Evolutionary conservation across 306 rosid species (phyloP), one percentile per base, ranked within the genome.

Genomic region (Datisca glomerata): DNA sequence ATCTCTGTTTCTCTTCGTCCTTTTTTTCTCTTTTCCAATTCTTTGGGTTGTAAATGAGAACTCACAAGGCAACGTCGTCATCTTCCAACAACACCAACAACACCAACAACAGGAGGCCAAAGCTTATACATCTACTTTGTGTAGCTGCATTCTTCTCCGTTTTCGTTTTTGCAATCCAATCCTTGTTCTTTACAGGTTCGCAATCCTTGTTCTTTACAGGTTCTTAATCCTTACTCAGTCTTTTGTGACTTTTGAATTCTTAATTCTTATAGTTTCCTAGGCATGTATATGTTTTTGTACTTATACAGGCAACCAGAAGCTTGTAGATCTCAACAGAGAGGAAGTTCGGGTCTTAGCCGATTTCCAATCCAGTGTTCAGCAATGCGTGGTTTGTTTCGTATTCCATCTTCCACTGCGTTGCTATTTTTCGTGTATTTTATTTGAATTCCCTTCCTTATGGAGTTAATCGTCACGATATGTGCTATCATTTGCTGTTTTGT

Each of bases 341-440:
- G 38, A 71, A 19, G 48, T 74, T 57, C 74, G 60, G 31, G 17
- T 43, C 16, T 55, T 89, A 43, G 68, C 74, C 7, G 66, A 68
- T 7, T 89, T 89, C 40, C 95, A 77, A 60, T 74, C 95, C 52
- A 58, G 43, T 23, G 70, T 89, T 41, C 74, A 77, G 67, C 98
- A 83, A 61, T 89, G 98, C 69, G 95, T 84, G 81, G 98, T 89
- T 46, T 43, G 74, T 47, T 9, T 29, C 10, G 6, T 1, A 25
- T 28, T 25, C 14, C 4, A 12, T 32, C 27, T 36, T 22, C 14
- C 18, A 4, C 6, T 41, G n/a, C n/a, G 0, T 48, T 11, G 21
- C 3, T 7, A 5, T 12, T 17, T 12, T 49, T 32, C 45, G 45
- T 49, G 36, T 22, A 21, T 38, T 40, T 8, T 14, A 0, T 18